Conservation (phyloP, 2,329 filamentous ascomycete genomes). For the Arthrobotrys iridis region DNA sequence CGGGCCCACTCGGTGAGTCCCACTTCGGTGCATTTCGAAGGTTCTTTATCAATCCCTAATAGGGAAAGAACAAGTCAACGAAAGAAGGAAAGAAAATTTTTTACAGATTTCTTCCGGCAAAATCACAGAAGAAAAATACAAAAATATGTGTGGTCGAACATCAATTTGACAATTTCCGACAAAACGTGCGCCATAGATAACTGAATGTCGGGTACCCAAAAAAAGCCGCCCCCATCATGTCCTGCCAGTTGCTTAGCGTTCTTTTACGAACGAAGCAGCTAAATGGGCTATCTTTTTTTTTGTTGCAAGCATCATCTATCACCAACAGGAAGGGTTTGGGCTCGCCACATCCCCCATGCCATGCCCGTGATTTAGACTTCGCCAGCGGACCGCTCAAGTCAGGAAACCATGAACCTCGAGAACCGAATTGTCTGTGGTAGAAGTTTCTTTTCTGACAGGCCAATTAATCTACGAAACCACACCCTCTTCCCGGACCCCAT, state of each 20-base stretch:
- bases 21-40: slow-evolving; percentile 49
- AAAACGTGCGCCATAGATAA: slow-evolving; percentile 53
- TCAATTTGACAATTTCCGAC: slow-evolving; percentile 54
- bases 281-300: slow-evolving; percentile 15
- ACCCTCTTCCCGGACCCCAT: slow-evolving; percentile 19
- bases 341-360: slow-evolving; percentile 47
- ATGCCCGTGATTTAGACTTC: slow-evolving; percentile 43
- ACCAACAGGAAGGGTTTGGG: slow-evolving; percentile 47
- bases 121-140: slow-evolving; percentile 8
- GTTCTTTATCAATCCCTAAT: slow-evolving; percentile 47
- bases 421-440: slow-evolving; percentile 33
- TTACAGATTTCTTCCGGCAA: slow-evolving; percentile 25
- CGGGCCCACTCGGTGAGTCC: slow-evolving; percentile 44
- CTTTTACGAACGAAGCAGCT: slow-evolving; percentile 31
- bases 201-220: slow-evolving; percentile 9
- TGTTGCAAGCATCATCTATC: slow-evolving; percentile 38
- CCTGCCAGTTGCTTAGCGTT: slow-evolving; percentile 13
- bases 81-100: slow-evolving; percentile 16
- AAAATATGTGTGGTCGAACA: slow-evolving; percentile 43
- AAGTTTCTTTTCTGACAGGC: slow-evolving; percentile 54
- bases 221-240: slow-evolving; percentile 43
- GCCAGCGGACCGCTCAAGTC: slow-evolving; percentile 46
- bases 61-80: slow-evolving; percentile 34
- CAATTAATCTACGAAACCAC: slow-evolving; percentile 44
- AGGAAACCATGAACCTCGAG: slow-evolving; percentile 25